Percentiles rank a stretch among this genome's conserved stretches.
These are phyloP conservation scores for Trichophyton schoenleinii DNA, from an alignment of 2,329 filamentous ascomycete species.

Conservation along the genomic window DNA sequence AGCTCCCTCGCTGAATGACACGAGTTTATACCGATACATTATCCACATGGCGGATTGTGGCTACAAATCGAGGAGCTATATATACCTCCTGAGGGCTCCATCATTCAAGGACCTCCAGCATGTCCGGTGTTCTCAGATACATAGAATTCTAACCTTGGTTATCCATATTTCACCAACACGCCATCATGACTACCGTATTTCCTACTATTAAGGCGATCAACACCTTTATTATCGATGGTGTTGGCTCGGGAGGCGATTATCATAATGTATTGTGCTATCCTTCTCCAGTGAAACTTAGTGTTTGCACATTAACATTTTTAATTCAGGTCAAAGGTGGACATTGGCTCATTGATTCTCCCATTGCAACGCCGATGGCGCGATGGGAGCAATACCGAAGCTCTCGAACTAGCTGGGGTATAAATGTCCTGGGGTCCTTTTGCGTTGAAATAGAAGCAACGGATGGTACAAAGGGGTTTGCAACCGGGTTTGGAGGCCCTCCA, in stretches of 20 bases:
- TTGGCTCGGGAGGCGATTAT: conserved; percentile 47
- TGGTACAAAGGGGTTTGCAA: conserved; percentile 87
- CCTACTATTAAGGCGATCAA: conserved; percentile 35
- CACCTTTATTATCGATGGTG: conserved; percentile 36
- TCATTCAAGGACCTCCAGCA: no score
- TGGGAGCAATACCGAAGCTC: conserved; percentile 83
- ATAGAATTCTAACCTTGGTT: background rate
- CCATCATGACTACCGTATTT: conserved; percentile 18
- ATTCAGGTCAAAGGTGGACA: conserved; percentile 36
- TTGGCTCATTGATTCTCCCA: conserved; percentile 84
- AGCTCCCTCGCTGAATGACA: background rate
- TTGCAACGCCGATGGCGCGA: conserved; percentile 81
- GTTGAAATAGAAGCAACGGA: conserved; percentile 80
- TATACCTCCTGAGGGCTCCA: background rate
- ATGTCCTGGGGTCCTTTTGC: conserved; percentile 83
- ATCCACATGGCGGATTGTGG: background rate
- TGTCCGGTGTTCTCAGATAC: background rate
- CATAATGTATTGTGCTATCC: conserved; percentile 64
- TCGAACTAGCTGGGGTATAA: conserved; percentile 88
- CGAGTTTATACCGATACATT: background rate
- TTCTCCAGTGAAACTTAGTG: background rate
- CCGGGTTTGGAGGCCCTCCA: conserved; percentile 83
- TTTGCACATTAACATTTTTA: background rate
- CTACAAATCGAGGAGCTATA: background rate
- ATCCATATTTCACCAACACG: background rate